Base-by-base conservation (phyloP, 306 rosid species). In the Rosa rugosa region DNA sequence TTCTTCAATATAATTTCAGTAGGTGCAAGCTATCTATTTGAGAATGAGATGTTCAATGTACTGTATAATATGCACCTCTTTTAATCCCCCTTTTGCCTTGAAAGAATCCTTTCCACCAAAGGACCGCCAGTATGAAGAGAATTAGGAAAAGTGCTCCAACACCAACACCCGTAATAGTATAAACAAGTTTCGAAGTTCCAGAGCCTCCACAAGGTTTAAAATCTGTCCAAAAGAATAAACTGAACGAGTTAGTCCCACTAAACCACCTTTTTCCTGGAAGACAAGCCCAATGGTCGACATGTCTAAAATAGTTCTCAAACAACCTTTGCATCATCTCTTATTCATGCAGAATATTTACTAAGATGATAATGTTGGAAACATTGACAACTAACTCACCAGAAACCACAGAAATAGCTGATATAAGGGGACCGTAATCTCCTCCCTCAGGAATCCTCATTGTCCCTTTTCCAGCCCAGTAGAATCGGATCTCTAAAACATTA, bases 341-440 rank as follows among this genome's bases (percentile, higher is more conserved):
- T 11, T 23, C 34, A 59, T 0, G 34, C 22, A 53, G 18, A 8
- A 56, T 56, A 0, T 56, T 4, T 18, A 56, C 49, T 3, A 10
- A 45, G 49, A 45, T 8, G 65, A 72, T 22, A 53, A 40, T 5
- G 34, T 18, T 45, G 53, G 34, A 46, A 67, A 49, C 0, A 44
- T 20, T 22, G 16, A 42, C 27, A 75, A 34, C 36, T 23, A 25
- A 80, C 88, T 86, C 36, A 86, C 92, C 85, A 67, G 92, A 84
- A 79, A 80, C 85, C 65, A 87, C 83, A 69, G 93, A 89, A 66
- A 89, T 34, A 63, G 93, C 93, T 67, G 93, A 87, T 84, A 89
- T 75, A 18, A 89, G 87, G 71, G 89, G 93, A 69, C 93, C 89
- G 75, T 89, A 89, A 64, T 75, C 70, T 87, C 93, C 93, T 18